phyloP scores from a whole-genome alignment of 352 stramenopile species.

The Globisporangium nagaii region DNA sequence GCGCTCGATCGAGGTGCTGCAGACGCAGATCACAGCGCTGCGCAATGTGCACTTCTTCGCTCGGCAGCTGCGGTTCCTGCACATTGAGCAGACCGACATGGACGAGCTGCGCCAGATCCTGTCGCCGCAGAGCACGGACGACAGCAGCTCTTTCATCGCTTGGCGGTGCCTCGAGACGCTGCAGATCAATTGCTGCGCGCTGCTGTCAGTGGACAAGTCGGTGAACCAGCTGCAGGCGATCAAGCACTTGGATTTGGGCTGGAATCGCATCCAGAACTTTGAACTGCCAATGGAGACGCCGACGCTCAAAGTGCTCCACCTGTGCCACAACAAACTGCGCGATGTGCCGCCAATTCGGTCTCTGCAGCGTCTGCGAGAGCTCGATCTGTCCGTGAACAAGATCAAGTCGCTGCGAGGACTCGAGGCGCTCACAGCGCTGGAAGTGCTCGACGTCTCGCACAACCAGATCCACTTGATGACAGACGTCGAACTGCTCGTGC shows the following conservation, averaged over 20 bases:
- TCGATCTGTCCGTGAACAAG: conserved; percentile 70
- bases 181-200: conserved; percentile 61
- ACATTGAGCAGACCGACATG: conserved; percentile 64
- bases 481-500: conserved; percentile 47
- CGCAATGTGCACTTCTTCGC: conserved; percentile 66
- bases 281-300: conserved; percentile 17
- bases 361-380: conserved; percentile 28
- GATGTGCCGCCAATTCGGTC: conserved; percentile 36
- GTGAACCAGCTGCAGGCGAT: conserved; percentile 46
- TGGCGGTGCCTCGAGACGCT: conserved; percentile 54
- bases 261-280: conserved; percentile 60
- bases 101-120: conserved; percentile 37
- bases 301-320: conserved; percentile 42
- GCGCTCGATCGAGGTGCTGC: conserved; percentile 51
- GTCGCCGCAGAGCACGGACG: conserved; percentile 12
- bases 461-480: conserved; percentile 52
- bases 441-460: conserved; percentile 66
- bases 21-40: conserved; percentile 34
- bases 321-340: conserved; percentile 68
- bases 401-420: conserved; percentile 53
- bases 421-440: conserved; percentile 30
- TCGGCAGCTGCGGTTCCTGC: conserved; percentile 51
- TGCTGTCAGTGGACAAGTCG: conserved; percentile 43
- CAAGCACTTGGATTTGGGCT: conserved; percentile 54
- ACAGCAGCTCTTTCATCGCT: not conserved